phyloP scores from a whole-genome alignment of 2,329 filamentous ascomycete genomes.

The Arthroderma sp. region DNA sequence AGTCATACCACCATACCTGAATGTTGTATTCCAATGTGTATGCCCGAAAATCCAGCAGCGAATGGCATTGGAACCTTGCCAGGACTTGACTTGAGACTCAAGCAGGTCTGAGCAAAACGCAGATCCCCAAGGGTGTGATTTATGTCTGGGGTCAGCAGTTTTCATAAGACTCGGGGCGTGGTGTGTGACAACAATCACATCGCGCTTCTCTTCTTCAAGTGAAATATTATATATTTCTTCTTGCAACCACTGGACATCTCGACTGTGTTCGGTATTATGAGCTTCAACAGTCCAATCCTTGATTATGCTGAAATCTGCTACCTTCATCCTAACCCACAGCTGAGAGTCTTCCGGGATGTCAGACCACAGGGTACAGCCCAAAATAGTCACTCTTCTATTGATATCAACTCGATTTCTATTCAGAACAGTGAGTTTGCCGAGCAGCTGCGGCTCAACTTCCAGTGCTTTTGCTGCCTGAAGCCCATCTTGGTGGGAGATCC shows the following conservation, averaged over 20 bases:
- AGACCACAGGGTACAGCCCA: slow-evolving; percentile 48
- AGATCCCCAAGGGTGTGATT: slow-evolving; percentile 35
- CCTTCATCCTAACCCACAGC: slow-evolving; percentile 30
- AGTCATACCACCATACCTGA: slow-evolving; percentile 11
- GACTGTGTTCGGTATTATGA: slow-evolving; percentile 38
- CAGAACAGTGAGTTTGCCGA: slow-evolving; percentile 14
- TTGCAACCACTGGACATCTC: slow-evolving; percentile 41
- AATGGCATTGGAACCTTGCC: slow-evolving; percentile 18
- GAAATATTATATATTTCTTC: slow-evolving; percentile 21
- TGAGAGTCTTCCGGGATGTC: slow-evolving; percentile 31
- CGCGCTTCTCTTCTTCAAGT: slow-evolving; percentile 5
- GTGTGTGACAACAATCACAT: slow-evolving; percentile 26
- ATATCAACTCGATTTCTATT: slow-evolving; percentile 11
- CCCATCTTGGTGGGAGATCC: slow-evolving; percentile 22
- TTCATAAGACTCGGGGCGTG: slow-evolving; percentile 41
- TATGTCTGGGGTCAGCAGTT: slow-evolving; percentile 38
- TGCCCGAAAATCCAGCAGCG: slow-evolving; percentile 31
- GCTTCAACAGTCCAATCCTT: slow-evolving; percentile 36
- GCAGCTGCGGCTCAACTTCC: slow-evolving; percentile 12
- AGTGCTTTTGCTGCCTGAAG: slow-evolving; percentile 12
- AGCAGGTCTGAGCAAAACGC: slow-evolving; percentile 43
- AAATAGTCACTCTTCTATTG: slow-evolving; percentile 29
- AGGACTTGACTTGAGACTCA: slow-evolving; percentile 15
- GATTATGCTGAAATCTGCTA: slow-evolving; percentile 45
- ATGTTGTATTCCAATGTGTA: slow-evolving; percentile 31